Conservation (phyloP, 2,329 filamentous ascomycete species). For the Pseudohalonectria lignicola region DNA sequence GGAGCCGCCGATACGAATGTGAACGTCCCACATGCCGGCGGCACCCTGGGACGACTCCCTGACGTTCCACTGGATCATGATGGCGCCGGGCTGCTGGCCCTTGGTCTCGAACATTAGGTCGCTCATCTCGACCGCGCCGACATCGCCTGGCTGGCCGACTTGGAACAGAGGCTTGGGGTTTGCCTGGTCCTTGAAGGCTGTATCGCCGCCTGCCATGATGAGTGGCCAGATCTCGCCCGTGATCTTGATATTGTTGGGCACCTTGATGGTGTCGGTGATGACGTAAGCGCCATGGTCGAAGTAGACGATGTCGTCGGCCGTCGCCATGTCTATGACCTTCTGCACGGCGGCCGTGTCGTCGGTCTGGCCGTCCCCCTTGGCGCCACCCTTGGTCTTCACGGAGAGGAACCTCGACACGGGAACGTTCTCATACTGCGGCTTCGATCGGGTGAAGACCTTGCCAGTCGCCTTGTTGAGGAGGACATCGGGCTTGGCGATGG, state of each 20-base stretch:
- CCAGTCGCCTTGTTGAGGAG: constrained; percentile 52
- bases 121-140: constrained; percentile 74
- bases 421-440: constrained; percentile 74
- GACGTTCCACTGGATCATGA: constrained; percentile 88
- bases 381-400: constrained; percentile 71
- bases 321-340: constrained; percentile 57
- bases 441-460: constrained; percentile 70
- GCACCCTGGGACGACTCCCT: constrained; percentile 54
- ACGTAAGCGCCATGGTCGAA: constrained; percentile 68
- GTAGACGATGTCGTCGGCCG: constrained; percentile 55
- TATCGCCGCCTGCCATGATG: constrained; percentile 69
- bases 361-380: constrained; percentile 75
- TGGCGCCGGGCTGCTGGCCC: constrained; percentile 75
- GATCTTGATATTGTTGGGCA: constrained; percentile 74
- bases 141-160: constrained; percentile 66
- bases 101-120: constrained; percentile 79
- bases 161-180: constrained; percentile 81
- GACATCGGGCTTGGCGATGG: constrained; percentile 50
- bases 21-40: constrained; percentile 87
- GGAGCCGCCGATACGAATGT: constrained; percentile 83
- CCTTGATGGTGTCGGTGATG: constrained; percentile 56
- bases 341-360: constrained; percentile 86
- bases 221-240: constrained; percentile 87
- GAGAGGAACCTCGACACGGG: constrained; percentile 64
- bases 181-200: constrained; percentile 60